phyloP scores from a whole-genome alignment of 129 eudicot genomes.

The Tanacetum coccineum region DNA sequence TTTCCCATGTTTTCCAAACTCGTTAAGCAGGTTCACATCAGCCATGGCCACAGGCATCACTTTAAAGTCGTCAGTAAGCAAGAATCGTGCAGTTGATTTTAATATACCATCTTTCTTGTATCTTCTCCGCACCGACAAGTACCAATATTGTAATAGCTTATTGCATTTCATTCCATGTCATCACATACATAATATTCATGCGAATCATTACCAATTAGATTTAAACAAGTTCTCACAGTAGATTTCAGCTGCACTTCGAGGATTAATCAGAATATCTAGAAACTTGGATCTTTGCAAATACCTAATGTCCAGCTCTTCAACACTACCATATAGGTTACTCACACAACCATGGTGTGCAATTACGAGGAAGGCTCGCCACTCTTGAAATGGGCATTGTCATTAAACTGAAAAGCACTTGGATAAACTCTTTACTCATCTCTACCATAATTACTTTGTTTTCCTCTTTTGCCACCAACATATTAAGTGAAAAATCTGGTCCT shows the following conservation, averaged over 20 bases:
- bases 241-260: conserved; percentile 27
- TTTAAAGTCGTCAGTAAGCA: conserved; percentile 21
- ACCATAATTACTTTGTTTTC: conserved; percentile 30
- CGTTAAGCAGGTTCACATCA: conserved; percentile 21
- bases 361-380: background rate
- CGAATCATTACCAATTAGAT: background rate
- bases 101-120: conserved; percentile 1
- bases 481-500: conserved; percentile 14
- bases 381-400: conserved; percentile 35
- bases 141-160: conserved; percentile 21
- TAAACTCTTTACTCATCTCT: conserved; percentile 26
- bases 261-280: conserved; percentile 21
- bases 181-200: conserved; percentile 7
- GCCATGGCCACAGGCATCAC: conserved; percentile 29
- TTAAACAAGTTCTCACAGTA: conserved; percentile 21
- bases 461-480: conserved; percentile 24
- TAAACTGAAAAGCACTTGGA: conserved; percentile 33
- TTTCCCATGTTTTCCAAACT: conserved; percentile 16
- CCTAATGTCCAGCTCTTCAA: conserved; percentile 15
- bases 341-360: conserved; percentile 18
- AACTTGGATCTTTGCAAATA: background rate
- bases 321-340: conserved; percentile 25
- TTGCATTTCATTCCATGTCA: background rate
- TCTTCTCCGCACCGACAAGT: conserved; percentile 18
- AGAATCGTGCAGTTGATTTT: conserved; percentile 26